Evolutionary conservation across 371 early-diverging fungal genomes (phyloP).

Genomic region (Conidiobolus coronatus): DNA sequence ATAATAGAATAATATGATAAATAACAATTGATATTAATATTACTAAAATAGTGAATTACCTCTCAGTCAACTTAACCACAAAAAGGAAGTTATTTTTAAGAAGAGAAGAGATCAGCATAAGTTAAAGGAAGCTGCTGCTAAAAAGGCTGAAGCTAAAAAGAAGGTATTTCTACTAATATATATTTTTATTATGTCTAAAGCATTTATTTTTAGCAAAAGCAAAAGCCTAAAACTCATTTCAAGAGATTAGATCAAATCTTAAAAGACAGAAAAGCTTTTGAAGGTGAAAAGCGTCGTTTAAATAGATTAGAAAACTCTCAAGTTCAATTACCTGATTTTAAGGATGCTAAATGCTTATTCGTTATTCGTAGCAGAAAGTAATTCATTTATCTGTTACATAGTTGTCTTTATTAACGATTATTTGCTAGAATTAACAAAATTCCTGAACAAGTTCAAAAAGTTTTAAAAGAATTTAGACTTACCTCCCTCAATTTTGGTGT

Average conservation of each 20-base stretch:
- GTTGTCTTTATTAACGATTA: neutral
- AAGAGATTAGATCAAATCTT: neutral
- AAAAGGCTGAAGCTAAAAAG: neutral
- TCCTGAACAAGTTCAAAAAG: neutral
- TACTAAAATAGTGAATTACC: no score
- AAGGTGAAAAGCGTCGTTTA: neutral
- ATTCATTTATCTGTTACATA: neutral
- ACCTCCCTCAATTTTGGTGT: neutral
- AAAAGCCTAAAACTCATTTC: neutral
- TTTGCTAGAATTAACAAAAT: neutral
- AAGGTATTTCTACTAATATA: neutral
- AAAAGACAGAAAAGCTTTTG: neutral
- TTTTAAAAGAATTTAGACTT: neutral
- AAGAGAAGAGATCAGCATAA: conserved; percentile 1
- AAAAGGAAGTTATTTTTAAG: neutral
- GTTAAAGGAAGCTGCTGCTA: neutral
- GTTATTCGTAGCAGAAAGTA: conserved; percentile 2
- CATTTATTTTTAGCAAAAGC: neutral
- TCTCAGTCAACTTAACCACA: no score
- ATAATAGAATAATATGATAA: no score
- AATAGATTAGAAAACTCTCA: neutral
- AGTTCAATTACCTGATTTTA: neutral
- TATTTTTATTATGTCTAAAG: no score
- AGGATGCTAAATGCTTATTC: neutral
- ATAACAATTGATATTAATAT: no score